Percentiles rank a stretch among this genome's conserved stretches.
These are phyloP conservation scores for Ceratocystis cubensis DNA, from an alignment of 2,329 filamentous ascomycete species.

Conservation along the genomic window DNA sequence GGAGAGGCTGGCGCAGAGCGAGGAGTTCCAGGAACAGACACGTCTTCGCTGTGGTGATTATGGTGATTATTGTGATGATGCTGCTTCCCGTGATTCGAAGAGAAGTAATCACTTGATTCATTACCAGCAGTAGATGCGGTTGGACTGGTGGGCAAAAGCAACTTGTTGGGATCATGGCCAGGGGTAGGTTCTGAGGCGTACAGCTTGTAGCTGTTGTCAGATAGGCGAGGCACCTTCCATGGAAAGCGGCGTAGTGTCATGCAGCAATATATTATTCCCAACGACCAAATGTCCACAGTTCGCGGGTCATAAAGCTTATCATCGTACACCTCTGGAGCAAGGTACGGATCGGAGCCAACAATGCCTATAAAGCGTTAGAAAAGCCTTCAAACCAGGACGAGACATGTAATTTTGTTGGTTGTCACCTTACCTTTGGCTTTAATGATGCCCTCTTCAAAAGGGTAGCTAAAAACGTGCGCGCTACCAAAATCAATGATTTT, in stretches of 20 bases:
- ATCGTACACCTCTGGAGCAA: constrained; percentile 94
- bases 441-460: constrained; percentile 82
- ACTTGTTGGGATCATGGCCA: constrained; percentile 47
- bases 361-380: constrained; percentile 35
- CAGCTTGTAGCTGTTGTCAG: constrained; percentile 88
- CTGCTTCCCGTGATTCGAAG: constrained; percentile 14
- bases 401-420: neutral
- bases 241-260: constrained; percentile 93
- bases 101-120: constrained; percentile 15
- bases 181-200: constrained; percentile 79
- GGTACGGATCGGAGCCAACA: constrained; percentile 81
- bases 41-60: neutral
- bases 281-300: constrained; percentile 91
- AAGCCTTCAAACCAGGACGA: neutral
- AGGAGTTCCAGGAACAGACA: constrained; percentile 12
- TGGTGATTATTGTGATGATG: constrained; percentile 1
- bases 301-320: constrained; percentile 86
- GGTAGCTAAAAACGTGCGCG: constrained; percentile 92
- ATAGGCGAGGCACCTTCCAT: constrained; percentile 86
- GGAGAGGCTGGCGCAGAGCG: constrained; percentile 16
- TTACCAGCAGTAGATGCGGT: constrained; percentile 25
- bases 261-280: constrained; percentile 97
- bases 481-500: constrained; percentile 99
- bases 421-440: constrained; percentile 57
- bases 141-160: constrained; percentile 37